Conservation (phyloP, 176 grass and related monocot genomes). For the Triticum aestivum region DNA sequence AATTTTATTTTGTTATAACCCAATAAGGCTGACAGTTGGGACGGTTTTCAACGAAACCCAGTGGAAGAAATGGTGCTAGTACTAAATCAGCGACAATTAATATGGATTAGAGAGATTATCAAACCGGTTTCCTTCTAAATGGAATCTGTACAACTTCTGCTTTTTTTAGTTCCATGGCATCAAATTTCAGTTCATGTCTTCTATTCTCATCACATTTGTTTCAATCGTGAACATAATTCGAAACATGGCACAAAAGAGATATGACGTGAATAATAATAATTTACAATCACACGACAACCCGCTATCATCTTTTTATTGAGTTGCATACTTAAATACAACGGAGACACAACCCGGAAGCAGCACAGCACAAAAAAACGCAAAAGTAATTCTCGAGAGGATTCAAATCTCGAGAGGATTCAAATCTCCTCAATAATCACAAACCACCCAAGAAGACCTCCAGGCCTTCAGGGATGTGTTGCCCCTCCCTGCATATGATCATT, state of each 20-base stretch:
- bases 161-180: neutral
- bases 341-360: conserved; percentile 31
- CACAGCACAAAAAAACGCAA: neutral
- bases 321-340: conserved; percentile 48
- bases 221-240: neutral
- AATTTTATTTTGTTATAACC: too few relatives aligned
- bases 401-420: conserved; percentile 41
- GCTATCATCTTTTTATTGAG: conserved; percentile 32
- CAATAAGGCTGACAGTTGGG: too few relatives aligned
- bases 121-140: too few relatives aligned
- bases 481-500: conserved; percentile 56
- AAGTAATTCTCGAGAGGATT: conserved; percentile 30
- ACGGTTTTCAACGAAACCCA: too few relatives aligned
- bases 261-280: conserved; percentile 21
- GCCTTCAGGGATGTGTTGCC: conserved; percentile 44
- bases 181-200: neutral
- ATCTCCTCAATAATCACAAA: conserved; percentile 45
- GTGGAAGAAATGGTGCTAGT: too few relatives aligned
- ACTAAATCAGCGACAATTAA: too few relatives aligned
- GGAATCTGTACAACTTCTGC: too few relatives aligned
- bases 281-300: conserved; percentile 39
- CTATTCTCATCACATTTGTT: neutral
- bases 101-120: too few relatives aligned
- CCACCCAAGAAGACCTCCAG: conserved; percentile 33
- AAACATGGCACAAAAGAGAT: neutral